phyloP scores from a whole-genome alignment of 805 yeast species.

The Yamadazyma philogaea region DNA sequence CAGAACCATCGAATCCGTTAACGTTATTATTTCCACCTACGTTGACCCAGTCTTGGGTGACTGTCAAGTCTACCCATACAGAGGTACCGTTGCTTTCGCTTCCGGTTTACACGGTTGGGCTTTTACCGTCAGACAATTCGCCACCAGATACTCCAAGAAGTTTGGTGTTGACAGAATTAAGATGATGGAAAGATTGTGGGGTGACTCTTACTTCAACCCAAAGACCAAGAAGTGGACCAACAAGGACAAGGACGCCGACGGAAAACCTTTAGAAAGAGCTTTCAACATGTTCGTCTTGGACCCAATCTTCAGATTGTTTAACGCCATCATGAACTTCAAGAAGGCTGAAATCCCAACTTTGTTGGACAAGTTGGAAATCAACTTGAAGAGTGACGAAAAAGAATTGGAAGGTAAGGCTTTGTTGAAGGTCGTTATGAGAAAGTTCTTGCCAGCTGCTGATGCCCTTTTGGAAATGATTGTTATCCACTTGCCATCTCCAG shows the following conservation, averaged over 20 bases:
- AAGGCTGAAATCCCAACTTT: constrained; percentile 92
- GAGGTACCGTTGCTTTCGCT: constrained; percentile 99
- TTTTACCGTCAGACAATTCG: constrained; percentile 98
- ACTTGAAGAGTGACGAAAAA: constrained; percentile 93
- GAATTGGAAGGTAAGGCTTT: constrained; percentile 98
- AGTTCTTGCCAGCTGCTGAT: constrained; percentile 99
- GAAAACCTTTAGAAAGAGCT: constrained; percentile 96
- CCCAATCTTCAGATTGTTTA: constrained; percentile 97
- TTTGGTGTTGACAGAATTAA: constrained; percentile 97
- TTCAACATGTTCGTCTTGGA: constrained; percentile 98
- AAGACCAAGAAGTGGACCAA: constrained; percentile 99
- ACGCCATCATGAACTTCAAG: constrained; percentile 98
- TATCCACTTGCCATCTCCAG: constrained; percentile 98
- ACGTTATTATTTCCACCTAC: constrained; percentile 96
- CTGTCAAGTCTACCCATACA: constrained; percentile 97
- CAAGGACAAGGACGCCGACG: constrained; percentile 93
- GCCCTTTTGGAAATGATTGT: constrained; percentile 98
- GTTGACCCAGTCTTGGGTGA: constrained; percentile 89
- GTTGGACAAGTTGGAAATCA: constrained; percentile 89
- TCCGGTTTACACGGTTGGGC: constrained; percentile 99
- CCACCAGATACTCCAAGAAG: constrained; percentile 96
- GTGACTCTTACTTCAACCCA: constrained; percentile 99
- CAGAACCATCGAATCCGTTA: constrained; percentile 99
- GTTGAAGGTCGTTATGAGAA: constrained; percentile 97
- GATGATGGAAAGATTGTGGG: constrained; percentile 99